Conservation (phyloP, 2,329 filamentous ascomycete species). For the Parafenestella ontariensis region DNA sequence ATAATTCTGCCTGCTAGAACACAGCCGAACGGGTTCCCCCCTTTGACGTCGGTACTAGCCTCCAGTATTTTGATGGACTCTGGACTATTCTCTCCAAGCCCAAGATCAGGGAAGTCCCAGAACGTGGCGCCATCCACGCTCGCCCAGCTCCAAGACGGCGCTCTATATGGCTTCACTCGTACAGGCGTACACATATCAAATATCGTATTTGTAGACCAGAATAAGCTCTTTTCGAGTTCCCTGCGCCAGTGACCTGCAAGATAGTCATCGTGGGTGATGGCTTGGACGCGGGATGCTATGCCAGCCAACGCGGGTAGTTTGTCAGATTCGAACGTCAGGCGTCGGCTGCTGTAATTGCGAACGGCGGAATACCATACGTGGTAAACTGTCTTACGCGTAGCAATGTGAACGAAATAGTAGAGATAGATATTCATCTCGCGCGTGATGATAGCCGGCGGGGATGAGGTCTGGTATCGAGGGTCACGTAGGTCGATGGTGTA, state of each 20-base stretch:
- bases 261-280: slow-evolving; percentile 3
- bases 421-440: not conserved
- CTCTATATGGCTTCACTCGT: not conserved
- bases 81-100: not conserved
- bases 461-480: not conserved
- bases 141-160: slow-evolving; percentile 14
- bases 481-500: not conserved
- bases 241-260: slow-evolving; percentile 3
- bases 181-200: not conserved
- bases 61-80: not conserved
- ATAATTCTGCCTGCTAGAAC: not conserved
- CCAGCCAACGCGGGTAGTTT: slow-evolving; percentile 8
- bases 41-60: not conserved
- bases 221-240: slow-evolving; percentile 3
- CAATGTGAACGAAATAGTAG: not conserved
- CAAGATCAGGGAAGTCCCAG: not conserved
- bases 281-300: slow-evolving; percentile 2
- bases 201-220: slow-evolving; percentile 1
- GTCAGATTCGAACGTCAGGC: not conserved
- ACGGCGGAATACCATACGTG: not conserved
- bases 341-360: not conserved
- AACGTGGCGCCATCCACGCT: not conserved
- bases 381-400: not conserved
- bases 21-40: slow-evolving; percentile 4
- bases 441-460: not conserved